Conservation (phyloP, 2,329 filamentous ascomycete genomes). For the Graphilbum sp. region DNA sequence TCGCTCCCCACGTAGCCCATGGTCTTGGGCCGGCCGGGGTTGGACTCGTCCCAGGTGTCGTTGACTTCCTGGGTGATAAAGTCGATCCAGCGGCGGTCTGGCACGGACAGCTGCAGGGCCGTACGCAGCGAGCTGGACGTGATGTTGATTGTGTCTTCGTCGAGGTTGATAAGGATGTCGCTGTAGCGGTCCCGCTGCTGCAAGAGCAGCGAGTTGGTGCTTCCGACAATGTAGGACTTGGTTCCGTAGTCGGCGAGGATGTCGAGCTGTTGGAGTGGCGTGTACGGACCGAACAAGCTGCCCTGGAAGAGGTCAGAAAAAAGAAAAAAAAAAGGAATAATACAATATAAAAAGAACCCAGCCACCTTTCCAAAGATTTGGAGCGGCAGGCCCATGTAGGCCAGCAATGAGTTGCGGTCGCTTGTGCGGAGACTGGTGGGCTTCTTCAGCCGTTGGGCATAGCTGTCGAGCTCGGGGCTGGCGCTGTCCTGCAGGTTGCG, state of each 20-base stretch:
- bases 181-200: conserved; percentile 94
- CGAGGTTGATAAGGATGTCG: conserved; percentile 90
- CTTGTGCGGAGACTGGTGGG: conserved; percentile 82
- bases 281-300: conserved; percentile 91
- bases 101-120: conserved; percentile 63
- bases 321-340: no score
- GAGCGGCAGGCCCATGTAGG: conserved; percentile 87
- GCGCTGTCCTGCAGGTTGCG: conserved; percentile 88
- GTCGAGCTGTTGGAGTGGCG: conserved; percentile 82
- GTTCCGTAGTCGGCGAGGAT: conserved; percentile 84
- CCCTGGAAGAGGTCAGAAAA: conserved; percentile 36
- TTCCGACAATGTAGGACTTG: conserved; percentile 94
- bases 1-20: conserved; percentile 92
- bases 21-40: conserved; percentile 80
- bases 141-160: conserved; percentile 74
- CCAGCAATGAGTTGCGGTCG: conserved; percentile 74
- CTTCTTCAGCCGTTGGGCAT: conserved; percentile 57
- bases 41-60: conserved; percentile 89
- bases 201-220: conserved; percentile 83
- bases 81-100: conserved; percentile 93
- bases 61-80: conserved; percentile 84
- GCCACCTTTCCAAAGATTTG: conserved; percentile 87
- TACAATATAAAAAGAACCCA: no score
- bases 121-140: conserved; percentile 61
- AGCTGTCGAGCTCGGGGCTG: conserved; percentile 77